phyloP scores from a whole-genome alignment of 768 basidiomycete species.

The Pulveroboletus frians region DNA sequence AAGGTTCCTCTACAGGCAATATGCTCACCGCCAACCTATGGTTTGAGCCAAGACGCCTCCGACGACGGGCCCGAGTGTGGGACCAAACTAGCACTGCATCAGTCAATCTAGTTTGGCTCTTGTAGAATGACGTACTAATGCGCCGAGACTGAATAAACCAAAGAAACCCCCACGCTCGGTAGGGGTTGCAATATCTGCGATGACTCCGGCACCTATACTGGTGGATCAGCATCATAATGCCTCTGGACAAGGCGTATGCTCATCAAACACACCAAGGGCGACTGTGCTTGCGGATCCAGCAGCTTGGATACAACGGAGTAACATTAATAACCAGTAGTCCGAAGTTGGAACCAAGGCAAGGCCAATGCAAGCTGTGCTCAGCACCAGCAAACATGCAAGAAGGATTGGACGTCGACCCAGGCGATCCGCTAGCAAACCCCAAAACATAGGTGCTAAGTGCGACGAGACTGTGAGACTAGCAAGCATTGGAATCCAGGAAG shows the following conservation, averaged over 20 bases:
- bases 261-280: conserved; percentile 49
- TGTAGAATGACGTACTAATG: conserved; percentile 40
- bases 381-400: conserved; percentile 56
- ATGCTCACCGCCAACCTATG: conserved; percentile 57
- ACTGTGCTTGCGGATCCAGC: conserved; percentile 76
- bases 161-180: conserved; percentile 72
- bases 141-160: conserved; percentile 61
- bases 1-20: neutral
- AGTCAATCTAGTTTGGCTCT: neutral
- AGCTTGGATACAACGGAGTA: conserved; percentile 77
- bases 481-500: neutral
- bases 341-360: conserved; percentile 49
- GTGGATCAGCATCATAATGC: neutral
- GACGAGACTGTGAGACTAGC: neutral
- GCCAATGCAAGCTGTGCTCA: conserved; percentile 62
- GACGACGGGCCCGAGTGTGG: conserved; percentile 44
- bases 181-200: conserved; percentile 71
- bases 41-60: conserved; percentile 52
- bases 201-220: conserved; percentile 59
- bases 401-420: conserved; percentile 61
- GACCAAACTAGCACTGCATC: conserved; percentile 43
- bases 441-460: conserved; percentile 49
- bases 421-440: conserved; percentile 62
- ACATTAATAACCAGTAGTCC: conserved; percentile 73
- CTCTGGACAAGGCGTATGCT: neutral